A percentile compares a stretch with the other conserved stretches of the same genome.
phyloP scores from a whole-genome alignment of 495 filamentous ascomycete species.

The Bombardia bombarda region DNA sequence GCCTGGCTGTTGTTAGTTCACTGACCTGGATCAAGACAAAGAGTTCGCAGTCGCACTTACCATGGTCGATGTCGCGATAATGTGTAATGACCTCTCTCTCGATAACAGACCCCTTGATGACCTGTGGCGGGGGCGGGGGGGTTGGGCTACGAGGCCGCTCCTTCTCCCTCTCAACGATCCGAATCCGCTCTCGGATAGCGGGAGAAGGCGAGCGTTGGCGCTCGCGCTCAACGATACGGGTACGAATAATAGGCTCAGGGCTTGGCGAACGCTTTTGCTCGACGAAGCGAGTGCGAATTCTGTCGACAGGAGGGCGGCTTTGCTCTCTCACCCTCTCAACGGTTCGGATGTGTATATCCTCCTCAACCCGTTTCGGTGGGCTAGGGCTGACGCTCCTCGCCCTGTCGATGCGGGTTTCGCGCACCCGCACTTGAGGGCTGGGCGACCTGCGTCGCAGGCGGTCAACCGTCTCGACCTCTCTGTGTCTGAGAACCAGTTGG shows the following conservation, averaged over 20 bases:
- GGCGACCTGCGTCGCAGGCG: conserved; percentile 31
- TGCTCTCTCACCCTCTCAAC: conserved; percentile 20
- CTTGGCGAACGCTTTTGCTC: conserved; percentile 21
- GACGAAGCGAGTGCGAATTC: conserved; percentile 20
- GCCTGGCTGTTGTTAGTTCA: conserved; percentile 21
- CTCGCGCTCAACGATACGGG: conserved; percentile 34
- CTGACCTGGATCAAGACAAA: too few species aligned
- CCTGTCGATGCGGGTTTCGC: conserved; percentile 21
- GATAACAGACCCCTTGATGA: conserved; percentile 61
- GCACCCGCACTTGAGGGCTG: conserved; percentile 29
- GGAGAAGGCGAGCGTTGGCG: conserved; percentile 40
- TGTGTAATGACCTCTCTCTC: conserved; percentile 78
- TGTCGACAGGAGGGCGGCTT: conserved; percentile 20
- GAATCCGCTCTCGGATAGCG: conserved; percentile 29
- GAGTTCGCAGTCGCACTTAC: conserved; percentile 31
- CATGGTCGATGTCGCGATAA: conserved; percentile 83
- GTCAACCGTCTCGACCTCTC: conserved; percentile 38
- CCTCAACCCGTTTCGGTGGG: conserved; percentile 15
- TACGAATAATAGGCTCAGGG: conserved; percentile 19
- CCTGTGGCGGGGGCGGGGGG: conserved; percentile 41
- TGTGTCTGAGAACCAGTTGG: conserved; percentile 34
- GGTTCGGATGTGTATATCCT: conserved; percentile 20
- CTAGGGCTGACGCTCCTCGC: conserved; percentile 27
- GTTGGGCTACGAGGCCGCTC: conserved; percentile 37
- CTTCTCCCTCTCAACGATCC: conserved; percentile 34